Evolutionary conservation across 2,329 filamentous ascomycete species (phyloP).

Genomic region (Trichoderma breve): DNA sequence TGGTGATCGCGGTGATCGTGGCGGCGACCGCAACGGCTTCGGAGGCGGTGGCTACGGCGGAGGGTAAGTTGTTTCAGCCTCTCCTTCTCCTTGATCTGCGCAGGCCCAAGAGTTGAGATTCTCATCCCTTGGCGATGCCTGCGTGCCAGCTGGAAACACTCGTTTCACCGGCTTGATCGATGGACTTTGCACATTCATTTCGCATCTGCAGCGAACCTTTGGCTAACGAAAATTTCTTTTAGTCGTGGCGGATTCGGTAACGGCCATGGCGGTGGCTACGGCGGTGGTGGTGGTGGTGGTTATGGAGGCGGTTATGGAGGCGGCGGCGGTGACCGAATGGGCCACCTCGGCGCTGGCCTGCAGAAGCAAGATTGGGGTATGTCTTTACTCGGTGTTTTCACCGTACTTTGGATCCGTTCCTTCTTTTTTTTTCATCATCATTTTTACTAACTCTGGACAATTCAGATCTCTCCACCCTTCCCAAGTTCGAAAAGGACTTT

Average conservation of each 20-base stretch:
- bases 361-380: conserved; percentile 87
- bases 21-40: conserved; percentile 45
- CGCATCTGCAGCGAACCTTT: neutral
- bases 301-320: conserved; percentile 42
- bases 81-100: neutral
- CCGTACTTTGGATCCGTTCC: neutral
- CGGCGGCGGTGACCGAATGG: conserved; percentile 90
- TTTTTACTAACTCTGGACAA: conserved; percentile 25
- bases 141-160: neutral
- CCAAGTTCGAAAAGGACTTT: conserved; percentile 99
- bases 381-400: conserved; percentile 34
- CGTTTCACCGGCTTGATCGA: neutral
- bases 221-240: conserved; percentile 36
- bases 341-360: conserved; percentile 79
- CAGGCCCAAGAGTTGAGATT: neutral
- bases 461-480: conserved; percentile 70
- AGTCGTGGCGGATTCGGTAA: conserved; percentile 48
- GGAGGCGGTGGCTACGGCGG: conserved; percentile 38
- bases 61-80: conserved; percentile 34
- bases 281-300: conserved; percentile 32
- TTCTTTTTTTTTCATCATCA: neutral
- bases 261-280: conserved; percentile 35
- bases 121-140: neutral
- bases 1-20: conserved; percentile 44
- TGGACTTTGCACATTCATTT: neutral